phyloP scores from a whole-genome alignment of 208 protist genomes.

The Endotrypanum monterogeii region DNA sequence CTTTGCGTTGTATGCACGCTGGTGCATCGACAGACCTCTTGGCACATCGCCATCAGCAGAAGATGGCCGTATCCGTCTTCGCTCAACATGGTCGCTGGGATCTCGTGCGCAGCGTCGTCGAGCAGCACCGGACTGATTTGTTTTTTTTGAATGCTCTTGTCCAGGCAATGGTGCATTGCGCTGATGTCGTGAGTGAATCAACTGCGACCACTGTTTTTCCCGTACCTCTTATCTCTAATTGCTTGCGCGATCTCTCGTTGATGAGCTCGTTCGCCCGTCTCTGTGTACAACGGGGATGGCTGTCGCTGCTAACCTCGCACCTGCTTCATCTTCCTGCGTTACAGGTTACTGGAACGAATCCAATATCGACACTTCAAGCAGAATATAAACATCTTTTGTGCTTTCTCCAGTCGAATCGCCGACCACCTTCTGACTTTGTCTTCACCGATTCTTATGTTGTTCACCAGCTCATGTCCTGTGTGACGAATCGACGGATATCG shows the following conservation, averaged over 20 bases:
- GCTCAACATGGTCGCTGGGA: constrained; percentile 33
- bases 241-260: constrained; percentile 4
- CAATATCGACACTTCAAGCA: constrained; percentile 1
- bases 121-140: background rate
- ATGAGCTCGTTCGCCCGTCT: constrained; percentile 18
- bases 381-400: constrained; percentile 24
- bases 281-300: constrained; percentile 29
- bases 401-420: constrained; percentile 9
- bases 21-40: background rate
- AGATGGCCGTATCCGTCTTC: constrained; percentile 5
- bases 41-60: constrained; percentile 1
- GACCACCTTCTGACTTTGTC: constrained; percentile 10
- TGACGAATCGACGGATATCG: constrained; percentile 18
- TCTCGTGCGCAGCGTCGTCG: background rate
- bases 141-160: constrained; percentile 24
- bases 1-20: constrained; percentile 22
- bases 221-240: constrained; percentile 3
- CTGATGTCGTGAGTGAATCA: constrained; percentile 5
- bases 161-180: constrained; percentile 24
- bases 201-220: constrained; percentile 1
- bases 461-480: constrained; percentile 22
- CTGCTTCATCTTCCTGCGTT: background rate
- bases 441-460: constrained; percentile 30
- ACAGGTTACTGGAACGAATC: background rate
- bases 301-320: constrained; percentile 12